phyloP scores from a whole-genome alignment of 495 filamentous ascomycete species.

The Neurospora discreta region DNA sequence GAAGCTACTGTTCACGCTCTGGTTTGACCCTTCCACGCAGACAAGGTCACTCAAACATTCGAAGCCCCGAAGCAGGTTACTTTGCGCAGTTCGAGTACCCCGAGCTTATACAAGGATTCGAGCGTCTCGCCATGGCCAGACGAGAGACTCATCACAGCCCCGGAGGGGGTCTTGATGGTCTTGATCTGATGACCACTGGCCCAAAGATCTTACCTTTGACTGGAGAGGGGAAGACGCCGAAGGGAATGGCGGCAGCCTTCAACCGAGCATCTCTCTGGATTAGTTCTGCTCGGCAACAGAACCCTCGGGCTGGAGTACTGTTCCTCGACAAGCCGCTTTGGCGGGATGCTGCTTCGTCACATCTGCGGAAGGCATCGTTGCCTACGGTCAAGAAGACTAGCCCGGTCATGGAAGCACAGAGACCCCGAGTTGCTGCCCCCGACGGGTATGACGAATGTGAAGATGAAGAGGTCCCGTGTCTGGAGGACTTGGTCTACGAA shows the following conservation, averaged over 20 bases:
- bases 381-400: not conserved
- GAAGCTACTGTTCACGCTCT: constrained; percentile 14
- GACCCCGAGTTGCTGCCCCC: not conserved
- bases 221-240: not conserved
- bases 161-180: not conserved
- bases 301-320: constrained; percentile 13
- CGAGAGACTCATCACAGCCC: not conserved
- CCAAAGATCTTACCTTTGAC: constrained; percentile 4
- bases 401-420: not conserved
- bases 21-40: not conserved
- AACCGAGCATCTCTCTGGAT: constrained; percentile 24
- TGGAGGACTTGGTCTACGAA: constrained; percentile 17
- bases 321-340: constrained; percentile 19
- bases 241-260: constrained; percentile 12
- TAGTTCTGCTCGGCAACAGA: not conserved
- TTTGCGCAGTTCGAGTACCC: constrained; percentile 25
- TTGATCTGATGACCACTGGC: constrained; percentile 4
- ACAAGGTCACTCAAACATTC: not conserved
- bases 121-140: not conserved
- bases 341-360: constrained; percentile 3
- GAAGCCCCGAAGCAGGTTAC: not conserved
- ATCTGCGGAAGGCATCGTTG: constrained; percentile 3
- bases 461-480: constrained; percentile 5
- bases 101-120: constrained; percentile 12
- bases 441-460: not conserved